Conservation (phyloP, 139 green algal species). For the Chlamydomonas sp. region DNA sequence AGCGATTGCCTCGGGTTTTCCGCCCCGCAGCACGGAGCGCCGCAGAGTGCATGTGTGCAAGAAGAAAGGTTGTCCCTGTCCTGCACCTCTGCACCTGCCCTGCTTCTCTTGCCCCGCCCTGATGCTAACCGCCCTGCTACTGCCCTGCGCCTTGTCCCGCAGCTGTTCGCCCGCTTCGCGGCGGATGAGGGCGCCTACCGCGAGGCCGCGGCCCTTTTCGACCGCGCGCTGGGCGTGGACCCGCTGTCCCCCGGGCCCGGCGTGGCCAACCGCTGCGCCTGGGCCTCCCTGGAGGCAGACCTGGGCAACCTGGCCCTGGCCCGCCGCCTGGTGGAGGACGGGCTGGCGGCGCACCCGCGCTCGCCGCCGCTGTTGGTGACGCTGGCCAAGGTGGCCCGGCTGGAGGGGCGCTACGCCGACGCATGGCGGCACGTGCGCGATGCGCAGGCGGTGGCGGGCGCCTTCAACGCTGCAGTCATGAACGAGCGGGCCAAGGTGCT, state of each 20-base stretch:
- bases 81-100: neutral
- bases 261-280: slow-evolving; percentile 37
- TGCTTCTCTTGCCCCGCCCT: neutral
- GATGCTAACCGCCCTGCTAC: neutral
- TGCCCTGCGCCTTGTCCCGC: neutral
- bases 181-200: slow-evolving; percentile 33
- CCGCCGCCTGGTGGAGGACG: slow-evolving; percentile 25
- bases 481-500: slow-evolving; percentile 21
- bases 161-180: slow-evolving; percentile 39
- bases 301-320: slow-evolving; percentile 24
- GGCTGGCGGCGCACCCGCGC: slow-evolving; percentile 33
- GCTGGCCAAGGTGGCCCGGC: slow-evolving; percentile 4
- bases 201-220: slow-evolving; percentile 30
- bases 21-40: too few relatives aligned
- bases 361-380: neutral
- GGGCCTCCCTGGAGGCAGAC: slow-evolving; percentile 38
- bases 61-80: too few relatives aligned
- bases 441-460: neutral
- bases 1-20: too few relatives aligned
- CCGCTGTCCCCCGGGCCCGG: neutral
- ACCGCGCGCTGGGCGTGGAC: slow-evolving; percentile 35
- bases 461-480: slow-evolving; percentile 28
- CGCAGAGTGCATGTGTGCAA: too few relatives aligned
- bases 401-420: slow-evolving; percentile 12
- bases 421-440: neutral